A percentile compares a stretch with the other conserved stretches of the same genome.
Evolutionary conservation across 495 filamentous ascomycete species (phyloP).

Genomic region (Aspergillus nanangensis): DNA sequence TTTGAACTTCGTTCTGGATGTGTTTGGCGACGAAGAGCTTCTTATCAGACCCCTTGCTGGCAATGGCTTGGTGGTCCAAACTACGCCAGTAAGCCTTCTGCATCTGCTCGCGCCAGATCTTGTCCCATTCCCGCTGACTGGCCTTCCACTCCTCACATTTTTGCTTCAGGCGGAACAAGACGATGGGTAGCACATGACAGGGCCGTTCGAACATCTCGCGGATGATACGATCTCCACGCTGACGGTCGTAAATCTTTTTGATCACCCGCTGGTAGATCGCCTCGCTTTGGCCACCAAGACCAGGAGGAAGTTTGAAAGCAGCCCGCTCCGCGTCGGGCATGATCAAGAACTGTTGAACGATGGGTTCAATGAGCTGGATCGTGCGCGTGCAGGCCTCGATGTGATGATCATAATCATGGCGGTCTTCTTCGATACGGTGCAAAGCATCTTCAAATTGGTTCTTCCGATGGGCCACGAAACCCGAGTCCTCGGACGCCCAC

Average conservation of each 20-base stretch:
- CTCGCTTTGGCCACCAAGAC: slow-evolving; percentile 88
- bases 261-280: slow-evolving; percentile 94
- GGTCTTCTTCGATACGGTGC: slow-evolving; percentile 95
- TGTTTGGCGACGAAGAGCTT: slow-evolving; percentile 83
- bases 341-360: slow-evolving; percentile 78
- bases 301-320: slow-evolving; percentile 69
- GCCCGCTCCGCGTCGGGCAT: slow-evolving; percentile 67
- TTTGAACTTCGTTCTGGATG: slow-evolving; percentile 78
- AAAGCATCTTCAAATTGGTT: slow-evolving; percentile 89
- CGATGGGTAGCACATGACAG: slow-evolving; percentile 75
- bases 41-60: slow-evolving; percentile 79
- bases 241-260: slow-evolving; percentile 95
- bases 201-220: slow-evolving; percentile 77
- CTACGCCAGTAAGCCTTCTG: slow-evolving; percentile 89
- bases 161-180: slow-evolving; percentile 82
- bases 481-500: slow-evolving; percentile 97
- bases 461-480: slow-evolving; percentile 96
- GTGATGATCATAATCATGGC: slow-evolving; percentile 98
- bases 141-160: slow-evolving; percentile 97
- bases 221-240: slow-evolving; percentile 77
- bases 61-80: slow-evolving; percentile 91
- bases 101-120: slow-evolving; percentile 94
- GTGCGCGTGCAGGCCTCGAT: slow-evolving; percentile 91
- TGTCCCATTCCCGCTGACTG: slow-evolving; percentile 96
- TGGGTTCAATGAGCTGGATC: slow-evolving; percentile 91